Conservation (phyloP, 1,284 basidiomycete species). For the Ganoderma leucocontextum region DNA sequence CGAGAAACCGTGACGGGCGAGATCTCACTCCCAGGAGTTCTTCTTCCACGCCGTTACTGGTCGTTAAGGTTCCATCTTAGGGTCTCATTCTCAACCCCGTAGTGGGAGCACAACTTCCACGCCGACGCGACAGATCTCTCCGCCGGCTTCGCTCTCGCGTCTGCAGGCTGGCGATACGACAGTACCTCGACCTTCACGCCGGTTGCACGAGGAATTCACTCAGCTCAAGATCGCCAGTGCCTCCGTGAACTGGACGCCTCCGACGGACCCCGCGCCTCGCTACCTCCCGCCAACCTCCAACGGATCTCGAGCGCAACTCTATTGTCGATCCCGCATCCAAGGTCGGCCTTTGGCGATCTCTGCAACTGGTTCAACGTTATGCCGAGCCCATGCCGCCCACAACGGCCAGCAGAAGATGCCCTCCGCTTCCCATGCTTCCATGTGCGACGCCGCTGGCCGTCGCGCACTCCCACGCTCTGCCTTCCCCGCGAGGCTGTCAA, state of each 20-base stretch:
- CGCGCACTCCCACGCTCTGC: too few relatives aligned
- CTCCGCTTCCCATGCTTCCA: conserved; percentile 92
- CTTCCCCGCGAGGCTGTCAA: too few relatives aligned
- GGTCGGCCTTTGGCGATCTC: conserved; percentile 81
- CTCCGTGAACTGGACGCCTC: conserved; percentile 90
- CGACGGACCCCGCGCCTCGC: conserved; percentile 76
- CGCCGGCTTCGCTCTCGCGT: conserved; percentile 80
- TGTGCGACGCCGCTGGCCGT: conserved; percentile 89
- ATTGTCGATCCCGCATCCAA: conserved; percentile 92
- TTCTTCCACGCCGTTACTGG: conserved; percentile 99
- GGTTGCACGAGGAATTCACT: conserved; percentile 89
- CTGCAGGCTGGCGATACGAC: conserved; percentile 95
- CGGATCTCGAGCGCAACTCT: conserved; percentile 93
- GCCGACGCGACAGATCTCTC: conserved; percentile 90
- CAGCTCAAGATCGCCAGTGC: conserved; percentile 82
- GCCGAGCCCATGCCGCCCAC: conserved; percentile 75
- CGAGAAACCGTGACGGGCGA: conserved; percentile 98
- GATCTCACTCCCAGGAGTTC: conserved; percentile 97
- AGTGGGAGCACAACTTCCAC: conserved; percentile 91
- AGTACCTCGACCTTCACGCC: conserved; percentile 90
- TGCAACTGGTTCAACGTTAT: conserved; percentile 83
- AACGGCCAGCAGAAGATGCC: conserved; percentile 92
- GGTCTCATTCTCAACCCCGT: conserved; percentile 82
- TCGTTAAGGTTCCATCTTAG: conserved; percentile 99
- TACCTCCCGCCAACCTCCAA: conserved; percentile 94